A percentile compares a stretch with the other conserved stretches of the same genome.
phyloP scores from a whole-genome alignment of 305 asterid genomes.

The Fraxinus ornus region DNA sequence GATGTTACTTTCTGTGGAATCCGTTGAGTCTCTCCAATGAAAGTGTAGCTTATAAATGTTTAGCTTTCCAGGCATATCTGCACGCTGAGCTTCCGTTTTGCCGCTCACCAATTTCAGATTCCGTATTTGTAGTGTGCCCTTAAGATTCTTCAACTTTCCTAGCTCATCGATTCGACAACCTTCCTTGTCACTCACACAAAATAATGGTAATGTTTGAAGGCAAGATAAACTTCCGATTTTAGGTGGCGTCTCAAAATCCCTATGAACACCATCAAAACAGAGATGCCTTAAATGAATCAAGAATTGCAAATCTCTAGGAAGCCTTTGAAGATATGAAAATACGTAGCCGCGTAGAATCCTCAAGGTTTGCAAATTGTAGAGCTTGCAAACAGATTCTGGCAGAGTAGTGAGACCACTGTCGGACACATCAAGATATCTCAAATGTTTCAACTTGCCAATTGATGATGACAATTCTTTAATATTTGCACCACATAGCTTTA shows the following conservation, averaged over 20 bases:
- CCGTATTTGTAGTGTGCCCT: neutral
- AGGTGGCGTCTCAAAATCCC: neutral
- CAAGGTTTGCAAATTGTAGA: conserved; percentile 30
- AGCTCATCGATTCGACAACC: conserved; percentile 24
- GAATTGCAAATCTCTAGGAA: conserved; percentile 14
- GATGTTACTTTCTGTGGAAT: neutral
- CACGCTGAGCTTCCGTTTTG: conserved; percentile 19
- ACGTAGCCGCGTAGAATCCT: neutral
- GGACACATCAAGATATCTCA: conserved; percentile 25
- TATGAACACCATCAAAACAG: accelerated
- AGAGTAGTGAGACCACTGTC: neutral
- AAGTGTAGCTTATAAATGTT: neutral
- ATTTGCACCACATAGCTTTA: neutral
- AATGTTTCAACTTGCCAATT: neutral
- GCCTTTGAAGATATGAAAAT: neutral
- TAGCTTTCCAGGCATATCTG: conserved; percentile 18
- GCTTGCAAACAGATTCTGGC: conserved; percentile 7
- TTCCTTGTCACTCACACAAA: neutral
- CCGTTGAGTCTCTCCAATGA: neutral
- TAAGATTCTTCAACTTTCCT: neutral
- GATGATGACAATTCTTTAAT: neutral
- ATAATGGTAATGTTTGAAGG: conserved; percentile 25
- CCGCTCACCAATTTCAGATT: conserved; percentile 11
- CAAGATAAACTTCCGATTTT: conserved; percentile 21
- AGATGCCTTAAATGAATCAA: conserved; percentile 30